A percentile compares a stretch with the other conserved stretches of the same genome.
Conservation (phyloP, 2,329 filamentous ascomycete species). For the Scedosporium dehoogii region DNA sequence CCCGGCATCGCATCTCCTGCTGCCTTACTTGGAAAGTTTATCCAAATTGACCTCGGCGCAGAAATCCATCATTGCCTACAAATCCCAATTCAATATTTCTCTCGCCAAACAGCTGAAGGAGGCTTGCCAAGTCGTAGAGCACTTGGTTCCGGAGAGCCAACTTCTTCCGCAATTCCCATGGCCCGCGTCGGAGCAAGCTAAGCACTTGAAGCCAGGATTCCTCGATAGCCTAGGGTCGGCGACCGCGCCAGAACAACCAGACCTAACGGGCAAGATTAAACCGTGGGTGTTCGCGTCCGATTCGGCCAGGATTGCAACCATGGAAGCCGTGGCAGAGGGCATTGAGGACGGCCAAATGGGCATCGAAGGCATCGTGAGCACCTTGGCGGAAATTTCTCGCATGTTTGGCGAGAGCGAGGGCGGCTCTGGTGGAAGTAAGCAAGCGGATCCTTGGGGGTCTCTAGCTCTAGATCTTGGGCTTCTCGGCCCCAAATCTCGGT, state of each 20-base stretch:
- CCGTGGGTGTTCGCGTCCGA: constrained; percentile 53
- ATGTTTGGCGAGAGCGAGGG: constrained; percentile 17
- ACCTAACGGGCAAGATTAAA: constrained; percentile 33
- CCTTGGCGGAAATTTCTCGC: constrained; percentile 33
- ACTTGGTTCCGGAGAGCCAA: constrained; percentile 52
- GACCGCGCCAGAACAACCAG: constrained; percentile 23
- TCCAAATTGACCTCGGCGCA: constrained; percentile 18
- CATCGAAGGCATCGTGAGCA: constrained; percentile 40
- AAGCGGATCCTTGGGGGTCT: constrained; percentile 36
- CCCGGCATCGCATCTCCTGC: constrained; percentile 33
- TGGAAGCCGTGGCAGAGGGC: constrained; percentile 49
- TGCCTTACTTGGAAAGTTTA: constrained; percentile 46
- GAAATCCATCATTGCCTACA: constrained; percentile 46
- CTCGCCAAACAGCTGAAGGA: constrained; percentile 43
- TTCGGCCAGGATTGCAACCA: constrained; percentile 46
- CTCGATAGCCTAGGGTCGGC: constrained; percentile 4
- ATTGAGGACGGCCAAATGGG: constrained; percentile 49
- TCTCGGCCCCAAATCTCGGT: constrained; percentile 25
- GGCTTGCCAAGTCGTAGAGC: constrained; percentile 37
- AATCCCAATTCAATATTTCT: constrained; percentile 41
- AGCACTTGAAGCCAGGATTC: constrained; percentile 19
- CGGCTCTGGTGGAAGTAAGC: constrained; percentile 11
- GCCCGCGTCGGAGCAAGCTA: constrained; percentile 32
- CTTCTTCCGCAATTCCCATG: constrained; percentile 43
- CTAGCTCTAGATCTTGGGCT: constrained; percentile 46